Base-by-base conservation (phyloP, 2,329 filamentous ascomycete genomes). In the Amauroascus verrucosus region DNA sequence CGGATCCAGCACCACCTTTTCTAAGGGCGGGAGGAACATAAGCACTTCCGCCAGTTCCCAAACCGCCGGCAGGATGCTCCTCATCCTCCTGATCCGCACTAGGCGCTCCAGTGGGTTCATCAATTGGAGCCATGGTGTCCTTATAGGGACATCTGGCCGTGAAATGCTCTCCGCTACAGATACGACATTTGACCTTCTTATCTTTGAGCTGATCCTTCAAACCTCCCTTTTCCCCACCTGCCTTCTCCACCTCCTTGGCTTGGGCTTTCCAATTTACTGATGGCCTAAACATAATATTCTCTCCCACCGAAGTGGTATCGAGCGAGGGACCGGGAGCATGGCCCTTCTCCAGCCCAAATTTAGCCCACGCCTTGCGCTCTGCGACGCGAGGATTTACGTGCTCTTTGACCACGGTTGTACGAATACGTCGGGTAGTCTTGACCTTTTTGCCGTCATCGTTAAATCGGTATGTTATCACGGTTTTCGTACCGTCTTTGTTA, bases 131-230 rank as follows among this genome's bases (percentile, higher is more conserved):
- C 89, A 98, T 96, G 64, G 91, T 98, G 71, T 97, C 93, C 79
- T 97, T 98, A 84, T 95, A 98, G 33, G 93, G 93, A 82, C 93
- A 98, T 71, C 93, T 85, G 62, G 91, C 91, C 40, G 93, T 98
- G 79, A 97, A 98, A 82, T 98, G 93, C 78, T 98, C 93, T 69
- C 91, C 93, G 70, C 84, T 87, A 77, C 93, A 98, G 70, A 98
- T 97, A 80, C 93, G 86, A 75, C 93, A 98, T 81, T 97, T 97
- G 79, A 98, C 94, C 78, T 96, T 94, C 82, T 96, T 95, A 77
- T 96, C 90, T 82, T 93, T 95, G 67, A 97, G 79, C 65, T 79
- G 75, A 58, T 80, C 77, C 69, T 81, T 79, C 72, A 83, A 78
- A 67, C 76, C 74, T 67, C 82, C 81, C 74, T 82, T 80, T 75